Evolutionary conservation across 2,329 filamentous ascomycete genomes (phyloP), one percentile per base, ranked within the genome.

Genomic region (Penicillium sp.): DNA sequence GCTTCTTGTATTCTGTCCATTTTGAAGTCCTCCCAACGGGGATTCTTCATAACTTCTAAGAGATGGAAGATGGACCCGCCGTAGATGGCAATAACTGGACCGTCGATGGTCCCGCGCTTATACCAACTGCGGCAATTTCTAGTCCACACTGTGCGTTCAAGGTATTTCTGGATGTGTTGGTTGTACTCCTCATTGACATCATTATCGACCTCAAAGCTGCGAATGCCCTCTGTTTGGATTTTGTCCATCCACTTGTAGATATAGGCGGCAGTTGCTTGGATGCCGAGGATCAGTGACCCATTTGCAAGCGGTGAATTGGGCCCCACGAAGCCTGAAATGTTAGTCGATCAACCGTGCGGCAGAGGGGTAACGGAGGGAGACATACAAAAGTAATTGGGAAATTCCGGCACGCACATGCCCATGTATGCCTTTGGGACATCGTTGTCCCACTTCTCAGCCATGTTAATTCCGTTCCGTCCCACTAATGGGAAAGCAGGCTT

Each of bases 21-120:
- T 51, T 80, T 74, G 67, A 75, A 84, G 51, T 84, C 81, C 61
- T 84, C 81, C 81, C 81, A 84, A 11, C 81, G 69, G 1, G 81
- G 81, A 26, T 59, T 55, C 36, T 59, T 55, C n/a, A 59, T 39
- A 7, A 48, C 55, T 11, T 57, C 55, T 35, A 57, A 43, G n/a
- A 57, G 50, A 34, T 59, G 57, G 42, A 59, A 55, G 29, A 52
- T 47, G 1, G 55, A 51, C 7, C 57, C 55, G 2, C 62, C 62
- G 54, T 65, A 79, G 70, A 38, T 79, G 69, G 62, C 77, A 77
- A 19, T 77, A 19, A 83, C 79, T 1, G 76, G 75, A 0, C 77
- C 79, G 32, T 76, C 69, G 8, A 63, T 66, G 9, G 61, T 68
- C 8, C 75, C 78, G 18, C 73, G 70, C 66, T 81, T 51, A 8